phyloP scores from a whole-genome alignment of 23 red algal species.

The Agarophyton chilense region DNA sequence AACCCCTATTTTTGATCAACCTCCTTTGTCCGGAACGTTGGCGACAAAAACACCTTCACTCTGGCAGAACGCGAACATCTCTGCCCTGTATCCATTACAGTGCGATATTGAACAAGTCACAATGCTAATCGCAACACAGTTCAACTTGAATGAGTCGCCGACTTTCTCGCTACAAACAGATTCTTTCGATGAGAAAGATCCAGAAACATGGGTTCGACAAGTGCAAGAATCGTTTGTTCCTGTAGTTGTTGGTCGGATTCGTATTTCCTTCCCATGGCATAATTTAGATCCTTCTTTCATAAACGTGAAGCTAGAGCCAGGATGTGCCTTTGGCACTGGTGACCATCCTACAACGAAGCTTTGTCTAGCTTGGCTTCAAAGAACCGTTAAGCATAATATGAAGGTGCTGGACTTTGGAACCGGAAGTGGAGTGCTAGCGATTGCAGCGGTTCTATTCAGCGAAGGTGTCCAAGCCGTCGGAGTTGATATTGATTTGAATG shows the following conservation, averaged over 20 bases:
- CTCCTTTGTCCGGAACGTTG: neutral
- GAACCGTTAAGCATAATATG: neutral
- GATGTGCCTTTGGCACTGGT: constrained; percentile 92
- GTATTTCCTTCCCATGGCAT: constrained; percentile 84
- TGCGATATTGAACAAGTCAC: constrained; percentile 30
- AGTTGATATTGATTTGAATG: constrained; percentile 76
- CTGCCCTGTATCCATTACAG: constrained; percentile 32
- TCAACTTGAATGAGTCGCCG: constrained; percentile 23
- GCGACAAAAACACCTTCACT: neutral
- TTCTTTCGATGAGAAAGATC: constrained; percentile 51
- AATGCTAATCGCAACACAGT: constrained; percentile 55
- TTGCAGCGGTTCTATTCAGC: constrained; percentile 36
- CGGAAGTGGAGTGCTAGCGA: constrained; percentile 84
- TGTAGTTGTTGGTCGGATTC: constrained; percentile 46
- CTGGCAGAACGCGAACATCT: constrained; percentile 49
- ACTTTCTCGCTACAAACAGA: constrained; percentile 27
- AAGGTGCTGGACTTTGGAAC: constrained; percentile 90
- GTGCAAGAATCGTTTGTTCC: constrained; percentile 74
- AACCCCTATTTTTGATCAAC: constrained; percentile 45
- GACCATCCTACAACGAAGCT: constrained; percentile 96
- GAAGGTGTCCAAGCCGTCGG: constrained; percentile 37
- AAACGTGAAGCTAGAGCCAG: constrained; percentile 79
- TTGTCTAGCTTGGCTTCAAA: constrained; percentile 53
- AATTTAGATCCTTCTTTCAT: neutral
- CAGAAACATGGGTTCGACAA: constrained; percentile 69